Evolutionary conservation across 345 rosid species (phyloP).

Genomic region (Rhodamnia argentea): DNA sequence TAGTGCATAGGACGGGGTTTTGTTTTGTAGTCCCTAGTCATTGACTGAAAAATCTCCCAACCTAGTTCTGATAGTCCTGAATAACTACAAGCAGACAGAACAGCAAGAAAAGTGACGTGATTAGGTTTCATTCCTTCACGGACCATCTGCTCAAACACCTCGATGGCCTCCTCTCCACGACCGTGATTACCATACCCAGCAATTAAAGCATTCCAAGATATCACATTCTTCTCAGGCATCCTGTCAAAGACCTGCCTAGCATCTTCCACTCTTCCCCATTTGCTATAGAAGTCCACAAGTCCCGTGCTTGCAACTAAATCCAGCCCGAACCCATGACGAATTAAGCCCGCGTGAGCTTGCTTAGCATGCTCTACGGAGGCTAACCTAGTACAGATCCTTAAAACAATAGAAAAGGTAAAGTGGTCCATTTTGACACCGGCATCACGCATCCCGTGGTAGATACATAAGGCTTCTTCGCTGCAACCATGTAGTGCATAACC

Average conservation of each 20-base stretch:
- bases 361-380: constrained; percentile 63
- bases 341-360: constrained; percentile 72
- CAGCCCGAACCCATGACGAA: constrained; percentile 60
- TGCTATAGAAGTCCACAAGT: constrained; percentile 87
- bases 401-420: constrained; percentile 65
- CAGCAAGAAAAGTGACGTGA: constrained; percentile 72
- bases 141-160: constrained; percentile 61
- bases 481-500: constrained; percentile 82
- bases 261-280: constrained; percentile 84
- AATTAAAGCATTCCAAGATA: constrained; percentile 85
- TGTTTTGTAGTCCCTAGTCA: constrained; percentile 48
- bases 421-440: constrained; percentile 63
- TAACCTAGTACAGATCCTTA: constrained; percentile 58
- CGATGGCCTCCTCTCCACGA: constrained; percentile 54
- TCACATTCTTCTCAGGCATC: constrained; percentile 58
- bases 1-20: constrained; percentile 88
- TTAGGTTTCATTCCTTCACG: constrained; percentile 43
- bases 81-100: constrained; percentile 66
- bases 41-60: constrained; percentile 71
- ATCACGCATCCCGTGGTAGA: constrained; percentile 65
- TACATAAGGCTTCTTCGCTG: constrained; percentile 62
- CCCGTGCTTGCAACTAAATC: constrained; percentile 71
- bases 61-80: constrained; percentile 61
- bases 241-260: constrained; percentile 59
- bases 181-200: constrained; percentile 81